Evolutionary conservation across 2,329 filamentous ascomycete species (phyloP).

Genomic region (Aspergillus nomiae): DNA sequence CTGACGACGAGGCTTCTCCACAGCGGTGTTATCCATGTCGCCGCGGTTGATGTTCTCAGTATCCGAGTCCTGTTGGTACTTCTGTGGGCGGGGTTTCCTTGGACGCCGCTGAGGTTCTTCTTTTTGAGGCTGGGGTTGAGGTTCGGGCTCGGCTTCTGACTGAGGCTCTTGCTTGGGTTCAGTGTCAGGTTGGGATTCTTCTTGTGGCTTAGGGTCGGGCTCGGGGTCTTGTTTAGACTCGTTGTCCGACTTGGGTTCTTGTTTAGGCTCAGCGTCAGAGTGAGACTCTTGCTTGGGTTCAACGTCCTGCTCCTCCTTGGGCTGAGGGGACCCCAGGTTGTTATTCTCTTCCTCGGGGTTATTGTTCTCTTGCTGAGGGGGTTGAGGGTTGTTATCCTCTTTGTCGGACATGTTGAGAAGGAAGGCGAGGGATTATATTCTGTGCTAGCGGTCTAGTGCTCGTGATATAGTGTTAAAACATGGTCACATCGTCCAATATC

Average conservation of each 20-base stretch:
- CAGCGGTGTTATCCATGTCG: conserved; percentile 50
- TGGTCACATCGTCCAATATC: conserved; percentile 18
- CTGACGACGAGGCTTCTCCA: conserved; percentile 54
- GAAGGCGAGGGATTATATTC: conserved; percentile 19
- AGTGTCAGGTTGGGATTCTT: conserved; percentile 24
- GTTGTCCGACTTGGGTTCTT: conserved; percentile 14
- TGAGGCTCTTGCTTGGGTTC: conserved; percentile 39
- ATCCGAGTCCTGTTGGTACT: conserved; percentile 48
- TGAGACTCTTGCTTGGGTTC: not conserved
- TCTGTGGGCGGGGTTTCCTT: conserved; percentile 26
- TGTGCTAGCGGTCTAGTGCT: conserved; percentile 4
- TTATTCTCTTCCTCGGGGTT: not conserved
- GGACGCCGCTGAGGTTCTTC: conserved; percentile 8
- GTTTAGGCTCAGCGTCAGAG: conserved; percentile 12
- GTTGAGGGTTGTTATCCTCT: conserved; percentile 16
- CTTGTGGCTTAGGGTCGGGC: conserved; percentile 32
- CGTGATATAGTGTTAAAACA: conserved; percentile 16
- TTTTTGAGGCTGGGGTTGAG: conserved; percentile 47
- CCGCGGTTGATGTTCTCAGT: conserved; percentile 57
- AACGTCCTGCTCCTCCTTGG: conserved; percentile 30
- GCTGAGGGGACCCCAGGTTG: conserved; percentile 25
- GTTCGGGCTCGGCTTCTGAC: conserved; percentile 35
- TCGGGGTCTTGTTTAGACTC: conserved; percentile 39
- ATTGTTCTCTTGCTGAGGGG: conserved; percentile 26
- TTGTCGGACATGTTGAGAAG: conserved; percentile 35